These are phyloP conservation scores for Rubus parviflorus DNA, from an alignment of 306 rosid species.

Conservation along the genomic window DNA sequence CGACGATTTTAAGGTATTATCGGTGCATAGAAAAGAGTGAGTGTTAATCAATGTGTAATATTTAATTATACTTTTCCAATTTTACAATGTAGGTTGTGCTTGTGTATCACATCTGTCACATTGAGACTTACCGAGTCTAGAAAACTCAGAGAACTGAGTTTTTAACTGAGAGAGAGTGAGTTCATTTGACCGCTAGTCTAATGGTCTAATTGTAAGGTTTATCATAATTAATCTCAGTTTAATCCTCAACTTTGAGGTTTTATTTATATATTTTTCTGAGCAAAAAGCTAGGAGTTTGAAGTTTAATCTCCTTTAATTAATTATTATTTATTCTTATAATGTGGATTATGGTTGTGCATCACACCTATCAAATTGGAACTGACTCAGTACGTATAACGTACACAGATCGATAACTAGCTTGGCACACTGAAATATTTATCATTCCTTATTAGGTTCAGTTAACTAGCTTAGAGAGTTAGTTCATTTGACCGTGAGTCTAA, in stretches of 20 bases:
- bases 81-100: background rate
- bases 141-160: background rate
- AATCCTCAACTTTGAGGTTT: background rate
- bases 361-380: background rate
- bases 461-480: background rate
- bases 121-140: background rate
- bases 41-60: background rate
- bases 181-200: constrained; percentile 39
- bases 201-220: background rate
- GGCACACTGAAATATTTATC: background rate
- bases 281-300: background rate
- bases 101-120: background rate
- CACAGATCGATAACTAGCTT: background rate
- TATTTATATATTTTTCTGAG: background rate
- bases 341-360: background rate
- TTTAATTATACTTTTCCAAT: too few species aligned
- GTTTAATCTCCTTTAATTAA: too few species aligned
- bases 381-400: background rate
- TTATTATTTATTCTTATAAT: too few species aligned
- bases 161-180: constrained; percentile 8
- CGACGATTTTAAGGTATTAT: constrained; percentile 88
- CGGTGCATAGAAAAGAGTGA: constrained; percentile 35
- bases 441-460: background rate
- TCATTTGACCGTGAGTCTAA: background rate
- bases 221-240: background rate